A percentile compares a stretch with the other conserved stretches of the same genome.
These are phyloP conservation scores for Salvia miltiorrhiza DNA, from an alignment of 257 asterid species.

Conservation along the genomic window DNA sequence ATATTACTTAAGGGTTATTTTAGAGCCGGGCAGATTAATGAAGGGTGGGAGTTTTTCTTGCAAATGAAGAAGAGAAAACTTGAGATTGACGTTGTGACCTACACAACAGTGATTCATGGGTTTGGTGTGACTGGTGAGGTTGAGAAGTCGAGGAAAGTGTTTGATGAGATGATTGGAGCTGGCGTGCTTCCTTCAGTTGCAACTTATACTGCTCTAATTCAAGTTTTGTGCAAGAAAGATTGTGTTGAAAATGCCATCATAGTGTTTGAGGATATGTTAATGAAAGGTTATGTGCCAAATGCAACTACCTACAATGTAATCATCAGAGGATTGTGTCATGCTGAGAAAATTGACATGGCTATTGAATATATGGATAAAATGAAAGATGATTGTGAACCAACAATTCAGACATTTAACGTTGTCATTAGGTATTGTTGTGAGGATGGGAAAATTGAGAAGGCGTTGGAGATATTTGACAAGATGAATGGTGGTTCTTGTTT, in stretches of 20 bases:
- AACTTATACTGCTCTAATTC: conserved; percentile 80
- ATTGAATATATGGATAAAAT: conserved; percentile 58
- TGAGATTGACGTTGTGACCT: conserved; percentile 79
- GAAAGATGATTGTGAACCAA: conserved; percentile 69
- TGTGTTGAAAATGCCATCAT: conserved; percentile 65
- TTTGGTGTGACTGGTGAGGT: conserved; percentile 80
- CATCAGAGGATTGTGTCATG: conserved; percentile 84
- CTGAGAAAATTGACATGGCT: conserved; percentile 61
- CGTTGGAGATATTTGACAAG: conserved; percentile 58
- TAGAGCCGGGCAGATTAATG: conserved; percentile 62
- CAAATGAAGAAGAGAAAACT: conserved; percentile 82
- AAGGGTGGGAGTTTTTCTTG: conserved; percentile 86
- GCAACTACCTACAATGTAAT: conserved; percentile 63
- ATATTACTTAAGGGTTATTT: conserved; percentile 76
- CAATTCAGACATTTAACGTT: conserved; percentile 72
- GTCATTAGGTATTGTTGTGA: conserved; percentile 77
- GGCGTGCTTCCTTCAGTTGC: conserved; percentile 89
- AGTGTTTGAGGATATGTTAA: conserved; percentile 68
- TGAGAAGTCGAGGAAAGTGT: conserved; percentile 59
- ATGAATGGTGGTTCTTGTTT: conserved; percentile 60
- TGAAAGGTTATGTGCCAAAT: conserved; percentile 77
- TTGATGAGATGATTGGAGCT: conserved; percentile 72
- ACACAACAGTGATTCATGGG: conserved; percentile 85
- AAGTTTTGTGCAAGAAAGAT: conserved; percentile 87
- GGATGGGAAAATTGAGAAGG: conserved; percentile 78